These are phyloP conservation scores for Paraleonurus japonicus DNA, from an alignment of 257 asterid genomes.

Conservation along the genomic window DNA sequence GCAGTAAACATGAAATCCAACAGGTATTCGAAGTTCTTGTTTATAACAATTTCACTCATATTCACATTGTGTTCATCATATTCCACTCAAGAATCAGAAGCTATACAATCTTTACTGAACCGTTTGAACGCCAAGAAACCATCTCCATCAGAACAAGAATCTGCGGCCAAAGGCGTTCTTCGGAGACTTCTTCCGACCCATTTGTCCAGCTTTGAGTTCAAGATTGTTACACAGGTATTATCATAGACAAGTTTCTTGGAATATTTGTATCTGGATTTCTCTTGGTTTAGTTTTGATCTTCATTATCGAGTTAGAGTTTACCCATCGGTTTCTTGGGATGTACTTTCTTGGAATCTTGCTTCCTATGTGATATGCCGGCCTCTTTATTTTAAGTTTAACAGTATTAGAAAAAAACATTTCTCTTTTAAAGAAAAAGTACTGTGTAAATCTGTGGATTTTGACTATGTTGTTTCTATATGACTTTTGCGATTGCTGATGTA, in stretches of 20 bases:
- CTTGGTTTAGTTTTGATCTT: background rate
- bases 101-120: conserved; percentile 43
- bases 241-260: background rate
- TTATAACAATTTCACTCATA: conserved; percentile 25
- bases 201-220: conserved; percentile 57
- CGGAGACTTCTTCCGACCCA: conserved; percentile 81
- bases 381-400: background rate
- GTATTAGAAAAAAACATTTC: background rate
- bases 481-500: background rate
- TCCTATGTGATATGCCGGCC: background rate
- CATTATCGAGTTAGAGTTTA: background rate
- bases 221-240: conserved; percentile 64
- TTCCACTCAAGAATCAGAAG: conserved; percentile 50
- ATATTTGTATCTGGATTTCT: background rate
- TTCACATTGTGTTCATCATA: conserved; percentile 29
- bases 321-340: background rate
- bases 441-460: background rate
- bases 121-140: conserved; percentile 56
- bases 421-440: background rate
- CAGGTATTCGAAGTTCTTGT: conserved; percentile 24
- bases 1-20: conserved; percentile 28
- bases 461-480: background rate
- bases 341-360: background rate
- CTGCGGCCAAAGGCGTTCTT: conserved; percentile 83
- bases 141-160: conserved; percentile 59